These are phyloP conservation scores for Vaccinium vitisidaea DNA, from an alignment of 148 eudicot genomes.

Conservation along the genomic window DNA sequence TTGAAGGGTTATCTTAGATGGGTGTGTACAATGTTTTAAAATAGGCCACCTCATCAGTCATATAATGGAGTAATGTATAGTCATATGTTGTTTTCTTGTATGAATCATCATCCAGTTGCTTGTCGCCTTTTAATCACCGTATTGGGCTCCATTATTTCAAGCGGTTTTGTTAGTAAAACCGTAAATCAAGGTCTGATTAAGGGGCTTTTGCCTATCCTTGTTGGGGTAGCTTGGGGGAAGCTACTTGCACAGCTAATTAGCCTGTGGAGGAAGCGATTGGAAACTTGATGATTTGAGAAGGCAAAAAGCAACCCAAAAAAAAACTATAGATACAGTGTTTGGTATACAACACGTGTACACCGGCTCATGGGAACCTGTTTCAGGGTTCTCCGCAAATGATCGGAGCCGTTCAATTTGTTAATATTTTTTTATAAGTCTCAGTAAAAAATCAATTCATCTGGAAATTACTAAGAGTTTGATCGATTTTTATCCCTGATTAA, in stretches of 20 bases:
- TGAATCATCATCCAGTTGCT: neutral
- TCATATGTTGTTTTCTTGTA: neutral
- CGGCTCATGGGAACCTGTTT: too few relatives aligned
- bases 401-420: too few relatives aligned
- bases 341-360: neutral
- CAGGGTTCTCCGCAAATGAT: too few relatives aligned
- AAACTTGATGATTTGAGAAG: neutral
- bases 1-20: neutral
- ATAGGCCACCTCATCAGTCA: neutral
- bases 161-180: neutral
- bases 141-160: neutral
- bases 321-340: too few relatives aligned
- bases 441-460: neutral
- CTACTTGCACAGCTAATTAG: neutral
- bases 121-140: neutral
- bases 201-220: neutral
- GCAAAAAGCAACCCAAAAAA: too few relatives aligned
- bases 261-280: conserved; percentile 1
- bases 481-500: too few relatives aligned
- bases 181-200: neutral
- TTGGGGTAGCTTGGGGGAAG: neutral
- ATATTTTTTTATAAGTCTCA: too few relatives aligned
- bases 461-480: too few relatives aligned
- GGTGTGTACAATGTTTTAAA: neutral
- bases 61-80: neutral